Evolutionary conservation across 2,329 filamentous ascomycete species (phyloP).

Genomic region (Venturia carpophila): DNA sequence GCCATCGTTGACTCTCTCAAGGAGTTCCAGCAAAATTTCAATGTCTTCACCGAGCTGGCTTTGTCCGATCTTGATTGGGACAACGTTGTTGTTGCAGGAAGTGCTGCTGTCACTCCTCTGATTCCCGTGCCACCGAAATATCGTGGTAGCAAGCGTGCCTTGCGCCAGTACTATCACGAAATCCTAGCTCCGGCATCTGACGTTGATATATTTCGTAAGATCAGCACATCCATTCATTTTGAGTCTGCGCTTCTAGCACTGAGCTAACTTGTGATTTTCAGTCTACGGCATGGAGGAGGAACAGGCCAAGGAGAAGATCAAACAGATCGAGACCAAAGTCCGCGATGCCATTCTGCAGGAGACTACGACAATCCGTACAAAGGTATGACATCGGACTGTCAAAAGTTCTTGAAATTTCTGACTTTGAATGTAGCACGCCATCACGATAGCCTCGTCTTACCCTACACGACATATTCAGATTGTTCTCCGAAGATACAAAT

Average conservation of each 20-base stretch:
- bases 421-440: constrained; percentile 59
- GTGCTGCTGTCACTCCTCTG: constrained; percentile 70
- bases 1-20: constrained; percentile 60
- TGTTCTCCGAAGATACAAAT: constrained; percentile 78
- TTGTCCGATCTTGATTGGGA: constrained; percentile 70
- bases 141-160: constrained; percentile 33
- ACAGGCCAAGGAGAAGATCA: constrained; percentile 74
- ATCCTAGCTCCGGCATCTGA: constrained; percentile 75
- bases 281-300: constrained; percentile 71
- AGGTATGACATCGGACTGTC: constrained; percentile 29
- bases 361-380: constrained; percentile 75
- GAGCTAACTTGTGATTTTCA: background rate
- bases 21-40: constrained; percentile 73
- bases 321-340: constrained; percentile 67
- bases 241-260: background rate
- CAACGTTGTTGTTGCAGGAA: constrained; percentile 75
- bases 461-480: constrained; percentile 80
- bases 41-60: constrained; percentile 71
- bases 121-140: constrained; percentile 53
- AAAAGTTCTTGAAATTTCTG: background rate
- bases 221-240: background rate
- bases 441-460: constrained; percentile 79
- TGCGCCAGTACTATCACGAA: constrained; percentile 65
- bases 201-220: constrained; percentile 64
- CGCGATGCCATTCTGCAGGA: constrained; percentile 73